Conservation (phyloP, 768 basidiomycete species). For the Strobilomyces echinocephalus region DNA sequence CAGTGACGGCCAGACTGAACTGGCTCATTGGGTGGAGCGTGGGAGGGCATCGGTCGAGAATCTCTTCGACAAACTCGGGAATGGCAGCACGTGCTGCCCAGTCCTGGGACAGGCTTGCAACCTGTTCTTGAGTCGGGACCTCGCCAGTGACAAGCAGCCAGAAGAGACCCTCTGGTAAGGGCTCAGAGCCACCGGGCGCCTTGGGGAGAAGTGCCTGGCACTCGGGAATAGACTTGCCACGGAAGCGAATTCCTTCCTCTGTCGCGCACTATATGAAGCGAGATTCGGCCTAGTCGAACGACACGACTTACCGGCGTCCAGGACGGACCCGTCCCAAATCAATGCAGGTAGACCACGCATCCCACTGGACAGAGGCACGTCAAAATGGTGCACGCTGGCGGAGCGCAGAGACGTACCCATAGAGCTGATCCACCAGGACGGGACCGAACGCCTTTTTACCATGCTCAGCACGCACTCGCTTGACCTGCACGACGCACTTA, state of each 20-base stretch:
- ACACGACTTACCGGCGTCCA: constrained; percentile 70
- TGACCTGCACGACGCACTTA: constrained; percentile 53
- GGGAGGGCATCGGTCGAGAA: constrained; percentile 88
- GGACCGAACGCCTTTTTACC: constrained; percentile 93
- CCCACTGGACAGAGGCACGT: constrained; percentile 43
- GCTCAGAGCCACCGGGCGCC: constrained; percentile 82
- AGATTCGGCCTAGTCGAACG: neutral
- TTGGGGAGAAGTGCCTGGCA: constrained; percentile 83
- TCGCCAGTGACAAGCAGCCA: constrained; percentile 96
- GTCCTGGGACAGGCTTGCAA: constrained; percentile 78
- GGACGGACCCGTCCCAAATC: constrained; percentile 98
- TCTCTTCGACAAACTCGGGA: constrained; percentile 93
- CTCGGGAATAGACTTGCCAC: constrained; percentile 92
- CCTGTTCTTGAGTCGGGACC: constrained; percentile 87
- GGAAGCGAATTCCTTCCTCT: constrained; percentile 98
- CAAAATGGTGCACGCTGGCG: constrained; percentile 4
- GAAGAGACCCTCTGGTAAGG: constrained; percentile 90
- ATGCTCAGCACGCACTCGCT: constrained; percentile 77
- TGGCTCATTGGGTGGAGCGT: constrained; percentile 99
- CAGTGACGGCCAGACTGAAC: constrained; percentile 93
- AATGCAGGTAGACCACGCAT: constrained; percentile 89
- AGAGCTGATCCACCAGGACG: constrained; percentile 85
- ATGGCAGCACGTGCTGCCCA: constrained; percentile 92
- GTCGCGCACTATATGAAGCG: constrained; percentile 2
- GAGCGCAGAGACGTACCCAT: constrained; percentile 51